These are phyloP conservation scores for Spergularia bocconei DNA, from an alignment of 148 eudicot species.

Conservation along the genomic window DNA sequence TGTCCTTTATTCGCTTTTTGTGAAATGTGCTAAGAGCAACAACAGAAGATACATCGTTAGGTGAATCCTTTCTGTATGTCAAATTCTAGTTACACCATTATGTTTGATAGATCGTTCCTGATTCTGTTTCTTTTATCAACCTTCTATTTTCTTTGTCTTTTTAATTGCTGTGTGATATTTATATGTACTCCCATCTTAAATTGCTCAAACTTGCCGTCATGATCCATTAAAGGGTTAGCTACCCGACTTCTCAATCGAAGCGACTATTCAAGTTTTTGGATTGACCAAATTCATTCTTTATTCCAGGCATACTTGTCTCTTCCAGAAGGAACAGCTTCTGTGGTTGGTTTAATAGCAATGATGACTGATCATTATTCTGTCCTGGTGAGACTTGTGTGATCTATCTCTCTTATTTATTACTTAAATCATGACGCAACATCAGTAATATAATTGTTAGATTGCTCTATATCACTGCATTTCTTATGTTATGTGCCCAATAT, in stretches of 20 bases:
- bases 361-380: slow-evolving; percentile 96
- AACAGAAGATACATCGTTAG: not conserved
- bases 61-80: not conserved
- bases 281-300: slow-evolving; percentile 17
- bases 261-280: not conserved
- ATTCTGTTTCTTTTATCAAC: not conserved
- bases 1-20: not conserved
- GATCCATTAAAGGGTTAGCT: not conserved
- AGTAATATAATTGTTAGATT: not conserved
- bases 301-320: slow-evolving; percentile 95
- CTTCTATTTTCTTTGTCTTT: not conserved
- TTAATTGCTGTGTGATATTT: not conserved
- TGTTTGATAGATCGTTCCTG: not conserved
- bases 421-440: not conserved
- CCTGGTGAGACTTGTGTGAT: slow-evolving; percentile 52
- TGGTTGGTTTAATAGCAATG: slow-evolving; percentile 94
- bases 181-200: not conserved
- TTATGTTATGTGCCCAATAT: not conserved
- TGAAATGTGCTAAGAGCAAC: not conserved
- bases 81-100: too few species aligned
- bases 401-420: not conserved
- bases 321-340: slow-evolving; percentile 99
- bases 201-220: not conserved
- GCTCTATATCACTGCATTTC: not conserved
- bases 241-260: not conserved